Evolutionary conservation across 176 grass and related monocot species (phyloP).

Genomic region (Carex littledalei): DNA sequence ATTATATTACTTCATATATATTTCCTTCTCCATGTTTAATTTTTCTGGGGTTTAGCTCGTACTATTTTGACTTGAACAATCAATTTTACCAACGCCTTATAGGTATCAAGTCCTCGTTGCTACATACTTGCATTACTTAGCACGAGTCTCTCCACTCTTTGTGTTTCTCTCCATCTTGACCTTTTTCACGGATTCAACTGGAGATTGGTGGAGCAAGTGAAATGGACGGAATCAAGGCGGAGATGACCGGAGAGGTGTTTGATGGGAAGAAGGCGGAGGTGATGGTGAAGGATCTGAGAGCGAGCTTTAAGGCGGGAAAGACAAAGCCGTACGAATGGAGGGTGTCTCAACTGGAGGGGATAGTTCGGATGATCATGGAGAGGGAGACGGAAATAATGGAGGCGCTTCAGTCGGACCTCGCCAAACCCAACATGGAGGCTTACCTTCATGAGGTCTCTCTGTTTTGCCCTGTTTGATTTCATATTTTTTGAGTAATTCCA

Average conservation of each 20-base stretch:
- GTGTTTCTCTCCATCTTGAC: not conserved
- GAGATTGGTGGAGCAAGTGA: not conserved
- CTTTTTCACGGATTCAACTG: not conserved
- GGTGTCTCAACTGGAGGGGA: slow-evolving; percentile 44
- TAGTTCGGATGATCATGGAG: slow-evolving; percentile 58
- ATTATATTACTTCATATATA: too few relatives aligned
- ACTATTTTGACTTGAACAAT: not conserved
- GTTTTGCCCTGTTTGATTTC: not conserved
- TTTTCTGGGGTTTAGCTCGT: not conserved
- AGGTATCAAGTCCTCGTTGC: not conserved
- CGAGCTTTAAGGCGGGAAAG: slow-evolving; percentile 47
- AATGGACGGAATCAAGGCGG: slow-evolving; percentile 9
- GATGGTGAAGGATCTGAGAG: slow-evolving; percentile 36
- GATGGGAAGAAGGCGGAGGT: slow-evolving; percentile 25
- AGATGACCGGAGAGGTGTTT: not conserved
- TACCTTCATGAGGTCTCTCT: slow-evolving; percentile 64
- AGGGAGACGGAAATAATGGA: slow-evolving; percentile 64
- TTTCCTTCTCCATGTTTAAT: not conserved
- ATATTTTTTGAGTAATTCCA: too few relatives aligned
- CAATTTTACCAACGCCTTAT: not conserved
- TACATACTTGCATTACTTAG: not conserved
- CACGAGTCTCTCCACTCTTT: not conserved
- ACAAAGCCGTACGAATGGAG: slow-evolving; percentile 63
- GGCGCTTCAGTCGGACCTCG: slow-evolving; percentile 65
- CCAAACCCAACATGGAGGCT: slow-evolving; percentile 64